These are phyloP conservation scores for Fusarium nanum DNA, from an alignment of 2,329 filamentous ascomycete species.

Conservation along the genomic window DNA sequence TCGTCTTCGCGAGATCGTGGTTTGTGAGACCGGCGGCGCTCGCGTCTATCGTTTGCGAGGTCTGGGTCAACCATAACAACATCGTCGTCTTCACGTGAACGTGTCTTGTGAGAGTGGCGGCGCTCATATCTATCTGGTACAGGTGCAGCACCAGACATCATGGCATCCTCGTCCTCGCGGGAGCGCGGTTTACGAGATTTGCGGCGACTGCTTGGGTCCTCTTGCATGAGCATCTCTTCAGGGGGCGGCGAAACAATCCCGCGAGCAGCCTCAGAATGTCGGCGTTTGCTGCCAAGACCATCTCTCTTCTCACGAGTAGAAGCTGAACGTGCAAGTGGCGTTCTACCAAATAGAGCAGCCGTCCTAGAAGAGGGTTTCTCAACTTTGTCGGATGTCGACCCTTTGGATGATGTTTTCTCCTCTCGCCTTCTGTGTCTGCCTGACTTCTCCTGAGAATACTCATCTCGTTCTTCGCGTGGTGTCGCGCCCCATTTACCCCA, in stretches of 20 bases:
- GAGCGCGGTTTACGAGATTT: conserved; percentile 55
- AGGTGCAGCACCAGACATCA: conserved; percentile 60
- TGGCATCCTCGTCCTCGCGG: conserved; percentile 56
- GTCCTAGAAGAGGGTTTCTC: conserved; percentile 64
- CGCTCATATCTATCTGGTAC: conserved; percentile 48
- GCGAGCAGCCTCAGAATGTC: conserved; percentile 73
- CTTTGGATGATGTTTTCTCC: conserved; percentile 72
- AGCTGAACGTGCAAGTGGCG: conserved; percentile 75
- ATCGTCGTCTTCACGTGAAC: conserved; percentile 53
- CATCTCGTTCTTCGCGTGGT: conserved; percentile 58
- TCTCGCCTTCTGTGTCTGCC: conserved; percentile 71
- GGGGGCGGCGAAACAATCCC: conserved; percentile 79
- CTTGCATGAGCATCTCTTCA: conserved; percentile 73
- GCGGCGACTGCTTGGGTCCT: conserved; percentile 55
- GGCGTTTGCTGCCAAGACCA: conserved; percentile 67
- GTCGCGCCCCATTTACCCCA: conserved; percentile 81
- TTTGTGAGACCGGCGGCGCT: conserved; percentile 60
- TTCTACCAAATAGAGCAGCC: conserved; percentile 74
- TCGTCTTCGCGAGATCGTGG: conserved; percentile 48
- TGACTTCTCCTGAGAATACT: conserved; percentile 67
- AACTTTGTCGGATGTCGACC: conserved; percentile 78
- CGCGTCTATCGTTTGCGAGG: conserved; percentile 45
- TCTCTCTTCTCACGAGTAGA: conserved; percentile 74
- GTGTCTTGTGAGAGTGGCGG: conserved; percentile 58
- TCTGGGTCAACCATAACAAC: conserved; percentile 62